Base-by-base conservation (phyloP, 179 eudicot species). In the Drosera spatulata region DNA sequence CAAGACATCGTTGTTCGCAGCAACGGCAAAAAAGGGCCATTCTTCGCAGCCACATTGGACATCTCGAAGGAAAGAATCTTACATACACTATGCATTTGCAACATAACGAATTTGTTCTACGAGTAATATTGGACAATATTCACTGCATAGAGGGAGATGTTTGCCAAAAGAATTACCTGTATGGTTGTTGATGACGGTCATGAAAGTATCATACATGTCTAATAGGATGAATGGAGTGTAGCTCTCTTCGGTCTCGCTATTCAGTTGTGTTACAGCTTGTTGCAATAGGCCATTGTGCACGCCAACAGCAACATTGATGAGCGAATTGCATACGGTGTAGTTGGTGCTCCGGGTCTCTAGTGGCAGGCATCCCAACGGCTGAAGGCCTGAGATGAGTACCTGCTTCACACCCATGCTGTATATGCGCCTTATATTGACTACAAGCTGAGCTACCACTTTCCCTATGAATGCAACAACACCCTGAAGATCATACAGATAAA, bases 361-460 rank as follows among this genome's bases (percentile, higher is more conserved):
- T 2, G 97, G 97, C 50, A 83, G 73, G 62, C 96, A 91, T 39
- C 94, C 96, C 58, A 91, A 56, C 10, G 97, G 97, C 46, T 81
- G 80, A 41, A 91, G 62, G 2, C 78, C 52, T 12, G 85, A 69
- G 61, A 87, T 90, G 1, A 73, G 75, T 48, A 91, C 60, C 63
- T 76, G 85, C 60, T 62, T 72, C 62, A 83, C 80, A 42, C 97
- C 96, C 55, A 85, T 58, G 0, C 40, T 58, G 6, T 75, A 71
- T 4, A 91, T 66, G 1, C 85, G 66, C 58, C 74, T 61, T 45
- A 91, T 41, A 69, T 87, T 66, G 62, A 63, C 7, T 2, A 57
- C 68, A 0, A 83, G 76, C 71, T 87, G 86, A 60, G 71, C 71
- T 33, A 83, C 76, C 61, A 91, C 88, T 9, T 38, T 41, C 2